These are phyloP conservation scores for Ascochyta clinopodiicola DNA, from an alignment of 2,329 filamentous ascomycete genomes.

Conservation along the genomic window DNA sequence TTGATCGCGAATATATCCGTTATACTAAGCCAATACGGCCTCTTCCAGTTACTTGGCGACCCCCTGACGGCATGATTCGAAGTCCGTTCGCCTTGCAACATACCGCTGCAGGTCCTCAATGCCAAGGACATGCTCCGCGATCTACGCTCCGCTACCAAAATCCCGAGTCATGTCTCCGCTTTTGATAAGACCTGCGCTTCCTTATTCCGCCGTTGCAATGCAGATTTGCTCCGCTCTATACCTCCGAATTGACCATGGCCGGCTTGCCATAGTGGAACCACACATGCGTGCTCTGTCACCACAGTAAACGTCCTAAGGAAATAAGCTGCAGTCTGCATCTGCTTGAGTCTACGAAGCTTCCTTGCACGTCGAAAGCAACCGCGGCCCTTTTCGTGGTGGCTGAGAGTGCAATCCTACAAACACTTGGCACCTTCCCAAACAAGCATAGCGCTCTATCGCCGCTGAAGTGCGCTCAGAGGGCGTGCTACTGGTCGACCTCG, in stretches of 20 bases:
- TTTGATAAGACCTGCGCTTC: conserved; percentile 8
- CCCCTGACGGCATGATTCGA: not conserved
- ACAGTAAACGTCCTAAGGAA: not conserved
- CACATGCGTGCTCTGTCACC: not conserved
- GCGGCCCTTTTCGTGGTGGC: conserved; percentile 14
- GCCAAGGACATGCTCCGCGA: conserved; percentile 9
- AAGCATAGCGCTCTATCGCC: not conserved
- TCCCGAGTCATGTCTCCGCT: conserved; percentile 5
- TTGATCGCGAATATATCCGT: too few species aligned
- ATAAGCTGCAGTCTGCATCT: not conserved
- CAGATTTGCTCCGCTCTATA: not conserved
- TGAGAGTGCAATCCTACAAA: conserved; percentile 6
- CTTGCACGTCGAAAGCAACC: conserved; percentile 5
- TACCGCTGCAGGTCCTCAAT: not conserved
- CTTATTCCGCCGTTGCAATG: not conserved
- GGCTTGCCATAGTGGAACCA: not conserved
- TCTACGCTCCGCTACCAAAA: conserved; percentile 11
- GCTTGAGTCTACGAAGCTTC: not conserved
- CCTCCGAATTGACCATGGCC: not conserved
- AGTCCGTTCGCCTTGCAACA: not conserved
- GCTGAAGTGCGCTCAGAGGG: conserved; percentile 3
- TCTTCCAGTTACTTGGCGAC: not conserved
- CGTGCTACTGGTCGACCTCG: conserved; percentile 11
- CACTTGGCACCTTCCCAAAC: conserved; percentile 33
- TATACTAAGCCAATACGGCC: too few species aligned